phyloP scores from a whole-genome alignment of 2,329 filamentous ascomycete species.

The Madurella mycetomatis region DNA sequence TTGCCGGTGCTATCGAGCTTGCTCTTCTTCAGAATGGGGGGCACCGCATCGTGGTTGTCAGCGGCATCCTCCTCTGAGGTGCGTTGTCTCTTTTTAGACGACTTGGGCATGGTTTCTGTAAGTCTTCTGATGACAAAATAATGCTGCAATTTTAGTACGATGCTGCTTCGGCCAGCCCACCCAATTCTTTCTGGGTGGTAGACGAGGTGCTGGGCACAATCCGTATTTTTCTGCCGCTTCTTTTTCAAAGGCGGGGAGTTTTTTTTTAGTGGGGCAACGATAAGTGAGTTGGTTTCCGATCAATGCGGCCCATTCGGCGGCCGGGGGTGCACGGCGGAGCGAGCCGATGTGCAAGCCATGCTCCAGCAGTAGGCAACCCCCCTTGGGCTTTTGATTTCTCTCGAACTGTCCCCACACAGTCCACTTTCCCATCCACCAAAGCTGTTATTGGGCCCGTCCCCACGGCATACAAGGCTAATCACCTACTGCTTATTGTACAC shows the following conservation, averaged over 20 bases:
- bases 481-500: background rate
- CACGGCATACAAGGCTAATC: background rate
- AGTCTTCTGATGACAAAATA: background rate
- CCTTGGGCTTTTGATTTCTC: background rate
- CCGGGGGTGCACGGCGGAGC: conserved; percentile 4
- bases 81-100: conserved; percentile 26
- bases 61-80: conserved; percentile 23
- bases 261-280: background rate
- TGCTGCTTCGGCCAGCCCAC: no score
- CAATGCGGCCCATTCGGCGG: conserved; percentile 19
- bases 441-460: background rate
- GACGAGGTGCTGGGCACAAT: background rate
- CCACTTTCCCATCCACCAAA: background rate
- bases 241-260: conserved; percentile 12
- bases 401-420: conserved; percentile 6
- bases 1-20: conserved; percentile 28
- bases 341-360: background rate
- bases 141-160: background rate
- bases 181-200: no score
- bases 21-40: conserved; percentile 26
- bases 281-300: background rate
- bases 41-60: conserved; percentile 18
- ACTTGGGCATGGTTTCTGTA: conserved; percentile 20
- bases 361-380: background rate
- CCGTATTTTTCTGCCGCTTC: conserved; percentile 22